Conservation (phyloP, 768 basidiomycete species). For the Hygrocybe coccinea region DNA sequence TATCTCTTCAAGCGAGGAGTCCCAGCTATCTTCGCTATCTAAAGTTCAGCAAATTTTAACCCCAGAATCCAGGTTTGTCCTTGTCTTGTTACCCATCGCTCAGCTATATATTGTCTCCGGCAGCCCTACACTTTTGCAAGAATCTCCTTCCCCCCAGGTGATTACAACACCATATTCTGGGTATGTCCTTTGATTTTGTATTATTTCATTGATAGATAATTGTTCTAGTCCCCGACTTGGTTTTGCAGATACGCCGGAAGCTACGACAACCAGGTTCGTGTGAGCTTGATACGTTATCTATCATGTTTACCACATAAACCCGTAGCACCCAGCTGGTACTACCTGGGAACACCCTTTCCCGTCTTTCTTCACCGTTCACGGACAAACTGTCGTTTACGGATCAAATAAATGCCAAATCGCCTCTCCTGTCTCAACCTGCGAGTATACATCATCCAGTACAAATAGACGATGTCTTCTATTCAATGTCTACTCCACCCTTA, state of each 20-base stretch:
- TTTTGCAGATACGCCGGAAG: too few relatives aligned
- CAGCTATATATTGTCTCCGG: not conserved
- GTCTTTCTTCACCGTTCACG: slow-evolving; percentile 46
- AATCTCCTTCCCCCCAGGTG: not conserved
- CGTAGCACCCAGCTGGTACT: too few relatives aligned
- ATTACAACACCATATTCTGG: too few relatives aligned
- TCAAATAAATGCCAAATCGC: slow-evolving; percentile 9
- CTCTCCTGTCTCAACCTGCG: slow-evolving; percentile 13
- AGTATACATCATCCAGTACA: slow-evolving; percentile 14
- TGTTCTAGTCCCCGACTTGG: too few relatives aligned
- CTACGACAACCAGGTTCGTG: too few relatives aligned
- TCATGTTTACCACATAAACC: not conserved
- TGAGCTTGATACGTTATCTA: too few relatives aligned
- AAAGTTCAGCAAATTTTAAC: slow-evolving; percentile 38
- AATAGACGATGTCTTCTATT: slow-evolving; percentile 27
- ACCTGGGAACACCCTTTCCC: slow-evolving; percentile 22
- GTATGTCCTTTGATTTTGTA: too few relatives aligned
- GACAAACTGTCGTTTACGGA: slow-evolving; percentile 33
- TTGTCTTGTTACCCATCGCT: not conserved
- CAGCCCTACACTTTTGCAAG: not conserved
- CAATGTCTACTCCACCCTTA: slow-evolving; percentile 21
- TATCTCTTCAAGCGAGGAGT: slow-evolving; percentile 12
- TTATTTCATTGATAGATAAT: too few relatives aligned
- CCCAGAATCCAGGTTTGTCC: slow-evolving; percentile 43
- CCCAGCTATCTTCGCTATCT: slow-evolving; percentile 10